Evolutionary conservation across 345 rosid genomes (phyloP), one percentile per base, ranked within the genome.

Genomic region (Cochlearia excelsa): DNA sequence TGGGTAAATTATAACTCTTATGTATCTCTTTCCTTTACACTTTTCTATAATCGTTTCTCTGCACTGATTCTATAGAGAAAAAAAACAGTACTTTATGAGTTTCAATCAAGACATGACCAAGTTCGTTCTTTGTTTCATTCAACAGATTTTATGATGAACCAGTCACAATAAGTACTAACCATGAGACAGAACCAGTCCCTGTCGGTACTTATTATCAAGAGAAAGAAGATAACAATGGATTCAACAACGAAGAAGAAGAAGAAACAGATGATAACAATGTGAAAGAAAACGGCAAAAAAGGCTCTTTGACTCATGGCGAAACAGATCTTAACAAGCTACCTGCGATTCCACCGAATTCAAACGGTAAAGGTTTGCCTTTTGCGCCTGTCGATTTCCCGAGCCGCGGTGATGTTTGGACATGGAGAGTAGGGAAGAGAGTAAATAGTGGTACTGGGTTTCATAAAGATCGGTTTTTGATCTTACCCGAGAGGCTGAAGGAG

Each of bases 361-460:
- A 27, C 0, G 98, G 98, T 39, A 81, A 81, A 68, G 98, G 95
- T 54, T 76, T 86, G 56, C 95, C 98, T 3, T 92, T 75, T 82
- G 98, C 98, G 6, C 96, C 96, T 37, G 69, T 67, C 0, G 66
- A 92, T 75, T 86, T 82, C 58, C 96, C 96, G 1, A 81, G 81
- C 48, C 78, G 87, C 0, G 96, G 96, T 8, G 96, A 92, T 69
- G 76, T 63, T 37, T 92, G 98, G 96, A 58, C 59, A 41, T 92
- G 98, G 98, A 81, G 69, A 61, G 98, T 88, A 51, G 98, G 98
- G 61, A 86, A 26, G 72, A 80, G 96, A 78, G 77, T 73, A n/a
- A n/a, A n/a, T 45, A 61, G 42, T 40, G 7, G 0, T 47, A 40
- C 68, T 4, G 96, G 96, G 10, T 51, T 77, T 56, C 80, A 68